phyloP scores from a whole-genome alignment of 805 yeast genomes.

The Spathaspora gorwiae region DNA sequence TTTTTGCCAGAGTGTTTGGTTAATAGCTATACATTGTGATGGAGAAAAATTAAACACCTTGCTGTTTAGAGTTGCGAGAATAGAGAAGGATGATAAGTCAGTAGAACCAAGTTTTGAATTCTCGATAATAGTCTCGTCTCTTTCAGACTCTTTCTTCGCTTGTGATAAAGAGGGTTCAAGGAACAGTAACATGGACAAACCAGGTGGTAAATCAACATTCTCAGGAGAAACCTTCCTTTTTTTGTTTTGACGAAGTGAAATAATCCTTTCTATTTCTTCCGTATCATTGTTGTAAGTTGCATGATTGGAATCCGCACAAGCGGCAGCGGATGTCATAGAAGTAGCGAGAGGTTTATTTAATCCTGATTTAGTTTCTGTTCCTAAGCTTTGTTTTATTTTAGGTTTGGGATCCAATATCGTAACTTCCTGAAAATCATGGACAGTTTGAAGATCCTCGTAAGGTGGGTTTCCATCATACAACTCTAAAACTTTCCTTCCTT shows the following conservation, averaged over 20 bases:
- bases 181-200: neutral
- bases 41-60: neutral
- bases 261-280: constrained; percentile 1
- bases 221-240: neutral
- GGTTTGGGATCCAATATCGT: too few species aligned
- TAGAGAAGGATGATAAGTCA: neutral
- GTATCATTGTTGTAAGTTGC: constrained; percentile 2
- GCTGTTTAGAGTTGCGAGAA: neutral
- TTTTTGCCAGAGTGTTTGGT: neutral
- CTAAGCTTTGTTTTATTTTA: too few species aligned
- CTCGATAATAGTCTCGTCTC: neutral
- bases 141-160: neutral
- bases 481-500: too few species aligned
- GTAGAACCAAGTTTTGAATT: neutral
- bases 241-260: neutral
- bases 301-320: neutral
- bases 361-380: too few species aligned
- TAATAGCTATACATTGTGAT: neutral
- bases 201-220: neutral
- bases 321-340: too few species aligned
- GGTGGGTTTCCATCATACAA: too few species aligned
- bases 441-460: too few species aligned
- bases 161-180: neutral
- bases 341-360: too few species aligned
- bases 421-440: too few species aligned